These are phyloP conservation scores for Trichoderma oligosporum DNA, from an alignment of 2,329 filamentous ascomycete genomes.

Conservation along the genomic window DNA sequence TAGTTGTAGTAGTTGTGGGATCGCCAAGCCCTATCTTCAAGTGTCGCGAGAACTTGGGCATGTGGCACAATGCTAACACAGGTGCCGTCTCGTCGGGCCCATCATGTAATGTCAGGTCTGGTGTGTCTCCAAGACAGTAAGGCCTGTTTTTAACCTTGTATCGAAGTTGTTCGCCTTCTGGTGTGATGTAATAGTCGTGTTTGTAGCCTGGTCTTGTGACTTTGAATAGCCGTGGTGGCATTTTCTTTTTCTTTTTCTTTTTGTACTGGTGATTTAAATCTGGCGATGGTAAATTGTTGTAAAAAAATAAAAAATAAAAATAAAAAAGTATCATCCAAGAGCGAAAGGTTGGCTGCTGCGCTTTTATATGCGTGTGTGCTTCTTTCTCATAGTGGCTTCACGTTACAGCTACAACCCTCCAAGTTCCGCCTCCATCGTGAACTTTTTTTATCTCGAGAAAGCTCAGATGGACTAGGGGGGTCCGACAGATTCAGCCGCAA, in stretches of 20 bases:
- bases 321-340: background rate
- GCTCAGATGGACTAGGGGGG: background rate
- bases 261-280: background rate
- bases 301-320: too few species aligned
- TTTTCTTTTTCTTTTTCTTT: background rate
- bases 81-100: slow-evolving; percentile 12
- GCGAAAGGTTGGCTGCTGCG: background rate
- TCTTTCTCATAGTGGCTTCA: too few species aligned
- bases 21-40: slow-evolving; percentile 24
- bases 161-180: background rate
- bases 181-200: slow-evolving; percentile 6
- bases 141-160: slow-evolving; percentile 18
- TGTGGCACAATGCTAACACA: slow-evolving; percentile 21
- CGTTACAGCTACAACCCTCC: too few species aligned
- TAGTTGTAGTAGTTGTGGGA: too few species aligned
- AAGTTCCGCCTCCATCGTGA: background rate
- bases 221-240: slow-evolving; percentile 1
- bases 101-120: slow-evolving; percentile 22
- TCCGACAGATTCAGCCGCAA: background rate
- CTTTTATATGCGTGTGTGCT: slow-evolving; percentile 9
- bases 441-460: too few species aligned
- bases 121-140: background rate
- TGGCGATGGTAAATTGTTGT: too few species aligned
- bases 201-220: slow-evolving; percentile 9
- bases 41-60: slow-evolving; percentile 20